phyloP scores from a whole-genome alignment of 257 asterid species.

The Solanum peruvianum region DNA sequence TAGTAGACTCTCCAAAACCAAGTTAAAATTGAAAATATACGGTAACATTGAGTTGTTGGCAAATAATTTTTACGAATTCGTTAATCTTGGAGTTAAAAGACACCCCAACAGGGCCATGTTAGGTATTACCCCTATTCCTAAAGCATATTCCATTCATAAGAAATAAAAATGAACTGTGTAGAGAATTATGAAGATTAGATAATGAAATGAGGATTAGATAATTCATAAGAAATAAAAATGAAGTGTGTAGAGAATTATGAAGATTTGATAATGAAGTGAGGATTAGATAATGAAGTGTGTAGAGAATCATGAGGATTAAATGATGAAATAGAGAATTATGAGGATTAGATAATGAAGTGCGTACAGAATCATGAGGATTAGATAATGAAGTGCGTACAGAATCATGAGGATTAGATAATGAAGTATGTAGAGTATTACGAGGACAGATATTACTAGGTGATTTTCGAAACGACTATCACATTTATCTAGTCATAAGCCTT shows the following conservation, averaged over 20 bases:
- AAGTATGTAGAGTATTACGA: too few species aligned
- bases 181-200: too few species aligned
- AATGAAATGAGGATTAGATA: background rate
- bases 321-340: too few species aligned
- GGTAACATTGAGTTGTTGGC: background rate
- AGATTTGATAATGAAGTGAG: too few species aligned
- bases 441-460: background rate
- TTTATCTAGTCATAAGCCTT: background rate
- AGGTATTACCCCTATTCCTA: background rate
- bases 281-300: too few species aligned
- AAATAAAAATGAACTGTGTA: too few species aligned
- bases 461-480: background rate
- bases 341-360: too few species aligned
- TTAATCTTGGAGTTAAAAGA: background rate
- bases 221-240: too few species aligned
- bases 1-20: background rate
- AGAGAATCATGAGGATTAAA: background rate
- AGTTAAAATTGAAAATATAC: background rate
- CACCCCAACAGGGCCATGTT: background rate
- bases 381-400: too few species aligned
- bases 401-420: too few species aligned
- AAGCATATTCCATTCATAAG: background rate
- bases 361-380: background rate
- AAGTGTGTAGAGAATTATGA: too few species aligned
- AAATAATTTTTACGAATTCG: too few species aligned